Evolutionary conservation across 2,329 filamentous ascomycete genomes (phyloP).

Genomic region (Paracamarosporium sp.): DNA sequence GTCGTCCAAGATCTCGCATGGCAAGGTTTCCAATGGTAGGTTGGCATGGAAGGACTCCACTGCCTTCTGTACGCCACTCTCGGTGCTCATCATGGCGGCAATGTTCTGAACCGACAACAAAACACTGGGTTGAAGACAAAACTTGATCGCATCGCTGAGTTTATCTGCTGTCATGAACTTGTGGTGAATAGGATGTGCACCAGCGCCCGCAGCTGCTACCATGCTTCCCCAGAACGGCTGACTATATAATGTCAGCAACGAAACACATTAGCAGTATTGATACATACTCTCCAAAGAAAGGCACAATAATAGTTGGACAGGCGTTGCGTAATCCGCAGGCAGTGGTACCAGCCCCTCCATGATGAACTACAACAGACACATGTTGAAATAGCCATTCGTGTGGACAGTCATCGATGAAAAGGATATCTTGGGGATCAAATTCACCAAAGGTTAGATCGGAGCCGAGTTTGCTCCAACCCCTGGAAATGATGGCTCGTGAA

Average conservation of each 20-base stretch:
- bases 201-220: conserved; percentile 56
- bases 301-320: conserved; percentile 59
- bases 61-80: conserved; percentile 51
- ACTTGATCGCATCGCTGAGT: conserved; percentile 53
- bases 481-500: conserved; percentile 58
- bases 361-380: conserved; percentile 63
- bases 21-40: conserved; percentile 31
- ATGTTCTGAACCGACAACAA: conserved; percentile 47
- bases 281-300: conserved; percentile 59
- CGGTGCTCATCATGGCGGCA: conserved; percentile 49
- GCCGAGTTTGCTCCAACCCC: conserved; percentile 57
- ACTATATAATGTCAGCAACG: not conserved
- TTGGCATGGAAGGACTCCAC: conserved; percentile 55
- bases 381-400: conserved; percentile 65
- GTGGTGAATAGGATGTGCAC: conserved; percentile 55
- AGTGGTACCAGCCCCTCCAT: conserved; percentile 66
- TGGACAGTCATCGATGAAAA: conserved; percentile 59
- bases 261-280: not conserved
- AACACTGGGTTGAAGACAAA: conserved; percentile 50
- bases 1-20: conserved; percentile 27
- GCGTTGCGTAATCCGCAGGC: conserved; percentile 59
- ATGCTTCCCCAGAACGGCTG: conserved; percentile 62
- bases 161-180: conserved; percentile 49
- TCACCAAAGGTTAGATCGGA: conserved; percentile 15
- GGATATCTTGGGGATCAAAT: conserved; percentile 45